These are phyloP conservation scores for Chalaropsis thielavioides DNA, from an alignment of 2,329 filamentous ascomycete genomes.

Conservation along the genomic window DNA sequence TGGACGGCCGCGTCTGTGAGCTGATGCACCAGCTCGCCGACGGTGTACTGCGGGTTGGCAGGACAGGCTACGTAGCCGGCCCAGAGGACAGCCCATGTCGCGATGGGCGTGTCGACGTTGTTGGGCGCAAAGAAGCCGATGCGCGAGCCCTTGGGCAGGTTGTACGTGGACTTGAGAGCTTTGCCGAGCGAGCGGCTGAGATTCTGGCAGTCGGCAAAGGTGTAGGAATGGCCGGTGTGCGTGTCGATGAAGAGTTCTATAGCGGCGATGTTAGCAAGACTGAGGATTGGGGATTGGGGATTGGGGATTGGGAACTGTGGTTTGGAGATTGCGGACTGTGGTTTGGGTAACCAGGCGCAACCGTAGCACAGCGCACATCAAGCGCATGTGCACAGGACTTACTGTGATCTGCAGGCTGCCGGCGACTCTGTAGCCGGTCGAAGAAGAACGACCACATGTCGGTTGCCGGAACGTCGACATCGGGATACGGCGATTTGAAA, in stretches of 20 bases:
- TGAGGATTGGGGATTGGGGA: background rate
- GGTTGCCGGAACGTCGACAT: constrained; percentile 53
- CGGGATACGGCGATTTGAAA: constrained; percentile 48
- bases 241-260: constrained; percentile 66
- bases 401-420: constrained; percentile 60
- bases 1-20: constrained; percentile 64
- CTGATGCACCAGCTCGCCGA: constrained; percentile 71
- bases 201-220: constrained; percentile 49
- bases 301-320: too few species aligned
- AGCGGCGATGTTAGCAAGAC: constrained; percentile 10
- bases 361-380: too few species aligned
- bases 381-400: constrained; percentile 15
- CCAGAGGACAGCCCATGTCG: constrained; percentile 70
- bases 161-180: constrained; percentile 58
- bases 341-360: background rate
- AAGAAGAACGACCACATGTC: constrained; percentile 73
- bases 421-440: constrained; percentile 49
- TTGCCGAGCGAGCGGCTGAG: constrained; percentile 63
- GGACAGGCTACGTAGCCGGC: constrained; percentile 71
- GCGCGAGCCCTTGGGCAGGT: constrained; percentile 73
- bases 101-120: constrained; percentile 62
- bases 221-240: constrained; percentile 54
- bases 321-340: too few species aligned
- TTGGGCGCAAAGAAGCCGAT: constrained; percentile 75
- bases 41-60: constrained; percentile 76